phyloP scores from a whole-genome alignment of 495 filamentous ascomycete genomes.

The Oidiodendron maius region DNA sequence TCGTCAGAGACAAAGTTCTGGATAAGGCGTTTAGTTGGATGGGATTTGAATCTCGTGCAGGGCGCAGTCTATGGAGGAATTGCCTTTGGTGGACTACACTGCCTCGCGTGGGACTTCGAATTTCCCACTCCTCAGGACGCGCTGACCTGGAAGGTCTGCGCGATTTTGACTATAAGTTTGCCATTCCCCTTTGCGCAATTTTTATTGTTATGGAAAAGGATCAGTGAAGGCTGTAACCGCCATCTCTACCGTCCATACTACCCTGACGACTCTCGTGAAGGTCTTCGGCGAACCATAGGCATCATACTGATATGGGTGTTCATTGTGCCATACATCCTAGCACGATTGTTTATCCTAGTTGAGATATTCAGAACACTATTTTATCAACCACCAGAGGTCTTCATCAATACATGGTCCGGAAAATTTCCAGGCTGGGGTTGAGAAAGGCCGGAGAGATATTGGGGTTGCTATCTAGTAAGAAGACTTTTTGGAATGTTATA shows the following conservation, averaged over 20 bases:
- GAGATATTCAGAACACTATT: constrained; percentile 23
- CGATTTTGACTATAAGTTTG: constrained; percentile 4
- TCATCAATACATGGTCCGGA: constrained; percentile 18
- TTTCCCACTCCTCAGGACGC: constrained; percentile 30
- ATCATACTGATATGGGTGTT: not conserved
- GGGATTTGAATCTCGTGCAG: not conserved
- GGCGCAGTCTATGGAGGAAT: constrained; percentile 1
- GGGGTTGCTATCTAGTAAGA: too few species aligned
- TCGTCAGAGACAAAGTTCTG: not conserved
- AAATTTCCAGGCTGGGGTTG: constrained; percentile 12
- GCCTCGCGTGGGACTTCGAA: constrained; percentile 32
- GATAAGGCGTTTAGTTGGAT: not conserved
- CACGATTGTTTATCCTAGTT: constrained; percentile 21
- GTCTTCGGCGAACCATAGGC: not conserved
- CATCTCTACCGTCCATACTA: not conserved
- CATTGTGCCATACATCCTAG: constrained; percentile 15
- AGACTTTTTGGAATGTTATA: too few species aligned
- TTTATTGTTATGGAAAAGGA: not conserved
- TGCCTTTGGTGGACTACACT: constrained; percentile 29
- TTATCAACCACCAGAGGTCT: constrained; percentile 19
- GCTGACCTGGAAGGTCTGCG: constrained; percentile 23
- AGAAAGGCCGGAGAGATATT: too few species aligned
- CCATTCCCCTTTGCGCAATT: not conserved
- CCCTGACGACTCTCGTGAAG: too few species aligned
- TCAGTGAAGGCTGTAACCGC: not conserved